Base-by-base conservation (phyloP, 176 grass and related monocot genomes). In the Leersia perrieri region DNA sequence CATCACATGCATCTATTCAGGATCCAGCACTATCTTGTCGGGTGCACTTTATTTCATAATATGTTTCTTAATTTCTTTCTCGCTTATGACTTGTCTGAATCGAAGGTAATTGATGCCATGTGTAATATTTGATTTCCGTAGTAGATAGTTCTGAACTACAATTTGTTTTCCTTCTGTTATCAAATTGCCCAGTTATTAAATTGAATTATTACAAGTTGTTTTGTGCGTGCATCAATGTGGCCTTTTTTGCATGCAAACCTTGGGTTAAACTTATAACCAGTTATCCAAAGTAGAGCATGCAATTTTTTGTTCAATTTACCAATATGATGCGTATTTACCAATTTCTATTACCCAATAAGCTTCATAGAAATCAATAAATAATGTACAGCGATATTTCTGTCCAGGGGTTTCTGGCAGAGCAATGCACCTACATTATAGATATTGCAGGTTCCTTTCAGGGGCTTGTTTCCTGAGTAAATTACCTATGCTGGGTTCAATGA, bases 341-440 rank as follows among this genome's bases (percentile, higher is more conserved):
- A n/a, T n/a, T 41, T 23, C 29, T 16, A 51, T 66, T 23, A 60
- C 77, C 38, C 58, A 67, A 49, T 72, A 33, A 62, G 18, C 79
- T 68, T 57, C 42, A 66, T 81, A 49, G 63, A 82, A 66, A 75
- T n/a, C 49, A 66, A 51, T 86, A 41, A 83, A 68, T 72, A 75
- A 89, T 72, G 47, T 68, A 73, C 76, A 85, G 78, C 71, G 63
- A 22, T 77, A 75, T 79, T 69, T 33, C 26, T 80, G 39, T 30
- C 49, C 80, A 88, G 86, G 92, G 26, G 15, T 88, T 79, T 86
- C 74, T 64, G 35, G 64, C 60, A 88, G 88, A 79, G 72, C 66
- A 61, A 89, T 82, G 26, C 69, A 73, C 74, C 68, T 60, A 18
- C 77, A 80, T 66, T 58, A 84, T 82, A 75, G 70, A 62, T 77